Conservation (phyloP, 2,329 filamentous ascomycete genomes). For the Diaporthe caulivora region DNA sequence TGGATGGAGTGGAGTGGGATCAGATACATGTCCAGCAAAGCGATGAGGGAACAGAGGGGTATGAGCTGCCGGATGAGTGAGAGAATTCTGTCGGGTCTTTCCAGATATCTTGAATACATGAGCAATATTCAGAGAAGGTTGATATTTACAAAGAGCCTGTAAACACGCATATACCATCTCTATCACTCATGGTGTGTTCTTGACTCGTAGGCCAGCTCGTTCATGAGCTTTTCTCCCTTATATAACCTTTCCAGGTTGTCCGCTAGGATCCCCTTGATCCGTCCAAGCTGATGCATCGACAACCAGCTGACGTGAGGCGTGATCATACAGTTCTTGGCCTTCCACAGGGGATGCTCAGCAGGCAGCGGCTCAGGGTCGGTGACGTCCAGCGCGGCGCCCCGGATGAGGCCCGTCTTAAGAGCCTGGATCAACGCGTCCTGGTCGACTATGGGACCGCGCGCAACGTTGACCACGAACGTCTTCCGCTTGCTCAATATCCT, state of each 20-base stretch:
- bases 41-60: constrained; percentile 47
- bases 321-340: constrained; percentile 72
- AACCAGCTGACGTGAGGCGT: constrained; percentile 53
- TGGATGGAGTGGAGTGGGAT: constrained; percentile 36
- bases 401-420: constrained; percentile 53
- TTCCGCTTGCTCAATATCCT: constrained; percentile 53
- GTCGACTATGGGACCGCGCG: constrained; percentile 61
- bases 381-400: constrained; percentile 77
- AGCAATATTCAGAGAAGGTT: no score
- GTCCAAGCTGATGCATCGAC: constrained; percentile 43
- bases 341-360: constrained; percentile 74
- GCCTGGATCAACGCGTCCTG: constrained; percentile 67
- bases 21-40: constrained; percentile 41
- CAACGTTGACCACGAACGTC: constrained; percentile 75
- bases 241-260: constrained; percentile 47
- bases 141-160: not conserved
- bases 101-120: not conserved
- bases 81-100: not conserved
- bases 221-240: constrained; percentile 45
- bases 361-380: constrained; percentile 80
- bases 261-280: constrained; percentile 45
- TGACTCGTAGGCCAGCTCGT: constrained; percentile 36
- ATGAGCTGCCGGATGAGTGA: constrained; percentile 37
- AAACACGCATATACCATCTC: not conserved
- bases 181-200: constrained; percentile 26